phyloP scores from a whole-genome alignment of 176 grass and related monocot genomes.

The Oryza brachyantha region DNA sequence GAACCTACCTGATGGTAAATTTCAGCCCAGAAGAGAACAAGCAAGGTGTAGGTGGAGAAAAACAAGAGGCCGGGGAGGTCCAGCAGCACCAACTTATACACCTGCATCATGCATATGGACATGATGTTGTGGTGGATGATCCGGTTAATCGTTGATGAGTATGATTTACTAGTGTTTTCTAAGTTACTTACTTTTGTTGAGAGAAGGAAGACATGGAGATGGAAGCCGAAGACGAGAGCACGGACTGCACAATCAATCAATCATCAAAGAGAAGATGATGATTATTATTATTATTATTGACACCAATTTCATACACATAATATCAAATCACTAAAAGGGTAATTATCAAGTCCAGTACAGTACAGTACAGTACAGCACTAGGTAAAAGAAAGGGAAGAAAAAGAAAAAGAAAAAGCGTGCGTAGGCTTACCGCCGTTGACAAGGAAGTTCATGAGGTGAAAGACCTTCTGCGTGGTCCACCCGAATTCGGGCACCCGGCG shows the following conservation, averaged over 20 bases:
- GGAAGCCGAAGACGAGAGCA: conserved; percentile 74
- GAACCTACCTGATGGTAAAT: conserved; percentile 99
- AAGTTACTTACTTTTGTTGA: conserved; percentile 52
- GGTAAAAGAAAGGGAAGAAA: neutral
- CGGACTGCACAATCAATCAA: too few species aligned
- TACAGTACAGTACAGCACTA: too few species aligned
- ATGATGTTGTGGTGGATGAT: too few species aligned
- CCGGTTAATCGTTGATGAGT: too few species aligned
- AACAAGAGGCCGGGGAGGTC: conserved; percentile 84
- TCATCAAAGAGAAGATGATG: too few species aligned
- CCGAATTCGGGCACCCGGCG: conserved; percentile 83
- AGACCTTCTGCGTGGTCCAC: conserved; percentile 98
- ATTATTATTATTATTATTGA: too few species aligned
- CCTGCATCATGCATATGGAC: too few species aligned
- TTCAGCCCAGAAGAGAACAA: conserved; percentile 96
- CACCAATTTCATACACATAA: too few species aligned
- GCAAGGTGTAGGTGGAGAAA: conserved; percentile 92
- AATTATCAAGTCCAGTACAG: too few species aligned
- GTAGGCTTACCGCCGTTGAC: conserved; percentile 92
- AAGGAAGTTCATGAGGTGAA: conserved; percentile 99
- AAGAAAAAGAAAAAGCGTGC: neutral
- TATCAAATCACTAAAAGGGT: too few species aligned
- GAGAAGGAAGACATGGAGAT: conserved; percentile 69
- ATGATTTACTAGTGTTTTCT: neutral
- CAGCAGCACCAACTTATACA: conserved; percentile 59